These are phyloP conservation scores for Laburnicola sp. DNA, from an alignment of 2,329 filamentous ascomycete species.

Conservation along the genomic window DNA sequence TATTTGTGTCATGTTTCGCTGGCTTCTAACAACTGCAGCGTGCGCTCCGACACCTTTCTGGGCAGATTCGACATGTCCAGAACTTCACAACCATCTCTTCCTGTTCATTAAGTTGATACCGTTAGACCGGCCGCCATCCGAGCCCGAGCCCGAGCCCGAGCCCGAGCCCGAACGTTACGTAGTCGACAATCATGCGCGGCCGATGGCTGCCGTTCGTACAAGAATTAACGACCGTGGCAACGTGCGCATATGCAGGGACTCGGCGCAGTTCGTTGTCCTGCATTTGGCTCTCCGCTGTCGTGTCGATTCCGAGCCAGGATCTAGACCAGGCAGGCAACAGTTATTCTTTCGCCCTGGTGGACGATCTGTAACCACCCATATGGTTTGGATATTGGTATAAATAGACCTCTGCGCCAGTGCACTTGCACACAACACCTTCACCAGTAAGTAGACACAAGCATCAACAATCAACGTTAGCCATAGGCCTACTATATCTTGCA, in stretches of 20 bases:
- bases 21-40: constrained; percentile 28
- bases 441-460: too few relatives aligned
- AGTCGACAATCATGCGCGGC: constrained; percentile 69
- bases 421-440: too few relatives aligned
- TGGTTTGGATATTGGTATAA: too few relatives aligned
- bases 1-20: constrained; percentile 34
- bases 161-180: constrained; percentile 62
- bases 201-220: constrained; percentile 52
- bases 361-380: too few relatives aligned
- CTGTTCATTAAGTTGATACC: too few relatives aligned
- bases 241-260: constrained; percentile 23
- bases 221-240: constrained; percentile 37
- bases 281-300: too few relatives aligned
- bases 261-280: constrained; percentile 38
- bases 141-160: constrained; percentile 65
- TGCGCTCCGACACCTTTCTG: constrained; percentile 29
- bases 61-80: constrained; percentile 63
- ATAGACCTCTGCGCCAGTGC: too few relatives aligned
- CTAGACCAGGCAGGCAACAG: too few relatives aligned
- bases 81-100: constrained; percentile 60
- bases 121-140: constrained; percentile 66
- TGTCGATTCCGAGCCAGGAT: too few relatives aligned
- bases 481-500: too few relatives aligned
- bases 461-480: too few relatives aligned
- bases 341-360: too few relatives aligned